Conservation (phyloP, 345 rosid species). For the Microcos paniculata region DNA sequence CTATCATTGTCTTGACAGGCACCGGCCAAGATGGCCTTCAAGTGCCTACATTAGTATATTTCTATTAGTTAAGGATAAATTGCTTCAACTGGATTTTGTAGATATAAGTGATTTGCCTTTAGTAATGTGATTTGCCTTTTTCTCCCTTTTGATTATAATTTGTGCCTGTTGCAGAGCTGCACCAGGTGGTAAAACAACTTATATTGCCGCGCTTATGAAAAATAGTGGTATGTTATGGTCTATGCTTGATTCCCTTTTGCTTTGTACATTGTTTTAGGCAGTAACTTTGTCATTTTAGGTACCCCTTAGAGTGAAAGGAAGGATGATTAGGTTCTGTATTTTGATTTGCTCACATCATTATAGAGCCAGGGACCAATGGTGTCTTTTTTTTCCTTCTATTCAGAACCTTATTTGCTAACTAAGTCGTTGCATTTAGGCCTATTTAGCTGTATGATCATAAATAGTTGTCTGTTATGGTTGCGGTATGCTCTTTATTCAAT, state of each 20-base stretch:
- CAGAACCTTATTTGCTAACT: not conserved
- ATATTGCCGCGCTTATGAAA: slow-evolving; percentile 80
- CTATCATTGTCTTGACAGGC: not conserved
- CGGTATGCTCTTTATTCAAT: not conserved
- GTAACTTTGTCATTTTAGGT: not conserved
- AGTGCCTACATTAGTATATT: not conserved
- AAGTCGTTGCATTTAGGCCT: not conserved
- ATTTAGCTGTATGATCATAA: not conserved
- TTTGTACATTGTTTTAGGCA: not conserved
- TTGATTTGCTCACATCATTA: not conserved
- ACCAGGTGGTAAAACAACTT: slow-evolving; percentile 91
- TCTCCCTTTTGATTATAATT: slow-evolving; percentile 16
- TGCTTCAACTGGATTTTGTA: not conserved
- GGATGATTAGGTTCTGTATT: slow-evolving; percentile 4
- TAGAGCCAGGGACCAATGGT: not conserved
- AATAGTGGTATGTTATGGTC: slow-evolving; percentile 59
- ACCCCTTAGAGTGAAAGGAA: not conserved
- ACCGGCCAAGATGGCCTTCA: not conserved
- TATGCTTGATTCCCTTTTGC: slow-evolving; percentile 6
- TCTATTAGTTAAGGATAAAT: not conserved
- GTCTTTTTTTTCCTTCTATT: not conserved
- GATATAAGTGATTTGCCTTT: not conserved
- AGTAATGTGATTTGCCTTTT: not conserved
- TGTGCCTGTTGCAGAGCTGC: slow-evolving; percentile 68
- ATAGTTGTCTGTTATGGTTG: not conserved